These are phyloP conservation scores for Dioscorea cayenensis DNA, from an alignment of 116 monocot genomes.

Conservation along the genomic window DNA sequence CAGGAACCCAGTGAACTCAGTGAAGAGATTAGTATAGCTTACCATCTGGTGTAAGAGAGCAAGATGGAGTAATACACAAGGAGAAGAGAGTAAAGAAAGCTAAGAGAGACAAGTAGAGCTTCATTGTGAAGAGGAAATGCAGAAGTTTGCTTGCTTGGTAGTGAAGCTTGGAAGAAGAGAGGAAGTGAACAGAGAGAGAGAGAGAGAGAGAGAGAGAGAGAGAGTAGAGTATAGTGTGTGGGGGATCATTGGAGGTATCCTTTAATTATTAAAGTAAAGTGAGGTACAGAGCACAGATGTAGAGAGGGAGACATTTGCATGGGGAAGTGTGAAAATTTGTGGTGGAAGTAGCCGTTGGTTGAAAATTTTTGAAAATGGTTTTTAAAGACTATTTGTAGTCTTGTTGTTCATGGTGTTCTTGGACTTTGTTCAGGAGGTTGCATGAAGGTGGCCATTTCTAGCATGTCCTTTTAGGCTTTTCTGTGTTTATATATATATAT, in stretches of 20 bases:
- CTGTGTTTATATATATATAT: no score
- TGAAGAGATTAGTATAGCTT: not conserved
- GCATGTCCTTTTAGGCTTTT: no score
- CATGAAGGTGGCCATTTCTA: no score
- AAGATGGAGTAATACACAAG: slow-evolving; percentile 1
- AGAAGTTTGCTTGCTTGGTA: not conserved
- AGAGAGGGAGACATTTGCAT: slow-evolving; percentile 6
- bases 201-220: no score
- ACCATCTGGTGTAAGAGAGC: slow-evolving; percentile 39
- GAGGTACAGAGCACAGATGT: not conserved
- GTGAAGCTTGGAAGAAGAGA: not conserved
- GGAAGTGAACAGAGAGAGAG: not conserved
- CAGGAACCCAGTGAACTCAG: not conserved
- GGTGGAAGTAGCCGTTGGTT: slow-evolving; percentile 24
- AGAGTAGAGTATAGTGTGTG: not conserved
- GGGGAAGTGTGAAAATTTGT: not conserved
- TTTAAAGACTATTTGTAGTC: no score
- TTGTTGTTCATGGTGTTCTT: no score
- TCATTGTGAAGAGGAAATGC: slow-evolving; percentile 6
- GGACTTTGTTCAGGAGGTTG: no score
- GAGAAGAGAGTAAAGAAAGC: not conserved
- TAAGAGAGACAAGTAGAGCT: not conserved
- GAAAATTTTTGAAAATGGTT: slow-evolving; percentile 3
- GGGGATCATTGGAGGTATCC: not conserved
- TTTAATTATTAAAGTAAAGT: slow-evolving; percentile 6